Evolutionary conservation across 257 asterid species (phyloP).

Genomic region (Ballota nigra): DNA sequence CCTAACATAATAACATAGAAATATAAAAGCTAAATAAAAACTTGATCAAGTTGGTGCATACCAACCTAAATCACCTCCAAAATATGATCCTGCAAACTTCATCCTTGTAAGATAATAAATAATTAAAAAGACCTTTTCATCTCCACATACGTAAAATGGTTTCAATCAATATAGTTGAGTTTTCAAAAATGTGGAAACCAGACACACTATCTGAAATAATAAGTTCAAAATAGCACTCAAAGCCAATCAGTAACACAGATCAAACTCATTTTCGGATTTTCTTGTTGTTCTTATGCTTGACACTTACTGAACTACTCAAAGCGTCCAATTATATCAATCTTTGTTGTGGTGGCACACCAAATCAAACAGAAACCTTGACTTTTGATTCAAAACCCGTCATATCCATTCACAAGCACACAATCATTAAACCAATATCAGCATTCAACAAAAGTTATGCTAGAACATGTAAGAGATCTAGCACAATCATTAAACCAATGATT

Average conservation of each 20-base stretch:
- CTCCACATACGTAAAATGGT: background rate
- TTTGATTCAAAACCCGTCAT: background rate
- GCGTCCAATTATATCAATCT: background rate
- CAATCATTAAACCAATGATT: too few species aligned
- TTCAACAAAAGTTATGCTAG: background rate
- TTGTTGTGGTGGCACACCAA: background rate
- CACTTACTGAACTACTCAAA: background rate
- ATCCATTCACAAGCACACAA: slow-evolving; percentile 3
- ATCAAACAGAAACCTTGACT: slow-evolving; percentile 2
- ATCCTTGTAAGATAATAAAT: background rate
- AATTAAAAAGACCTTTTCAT: background rate
- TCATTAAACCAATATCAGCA: background rate
- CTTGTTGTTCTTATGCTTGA: too few species aligned
- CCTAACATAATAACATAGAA: too few species aligned
- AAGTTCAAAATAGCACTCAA: background rate
- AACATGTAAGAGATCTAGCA: slow-evolving; percentile 16
- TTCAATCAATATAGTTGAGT: background rate
- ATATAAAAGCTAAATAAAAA: too few species aligned
- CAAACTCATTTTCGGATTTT: background rate
- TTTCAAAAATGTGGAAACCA: background rate
- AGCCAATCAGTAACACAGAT: slow-evolving; percentile 1
- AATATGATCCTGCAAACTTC: too few species aligned
- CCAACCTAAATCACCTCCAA: too few species aligned
- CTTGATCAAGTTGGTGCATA: too few species aligned
- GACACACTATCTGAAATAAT: background rate